Conservation (phyloP, 768 basidiomycete species). For the Lyophyllum atratum region DNA sequence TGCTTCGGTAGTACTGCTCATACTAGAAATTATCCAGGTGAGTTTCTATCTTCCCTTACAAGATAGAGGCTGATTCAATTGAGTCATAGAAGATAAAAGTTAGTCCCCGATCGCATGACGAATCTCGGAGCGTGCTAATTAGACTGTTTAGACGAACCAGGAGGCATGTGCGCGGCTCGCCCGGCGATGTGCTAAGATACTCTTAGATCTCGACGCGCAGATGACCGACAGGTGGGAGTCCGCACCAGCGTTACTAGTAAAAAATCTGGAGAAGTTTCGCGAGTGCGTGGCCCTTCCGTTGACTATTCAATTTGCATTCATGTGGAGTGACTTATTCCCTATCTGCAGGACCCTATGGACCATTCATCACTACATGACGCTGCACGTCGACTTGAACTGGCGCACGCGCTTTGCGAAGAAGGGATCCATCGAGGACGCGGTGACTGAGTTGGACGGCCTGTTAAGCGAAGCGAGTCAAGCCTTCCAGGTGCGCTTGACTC, state of each 20-base stretch:
- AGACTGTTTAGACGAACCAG: constrained; percentile 4
- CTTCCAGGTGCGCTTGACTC: constrained; percentile 12
- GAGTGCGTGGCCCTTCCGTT: constrained; percentile 1
- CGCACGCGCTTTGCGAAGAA: constrained; percentile 11
- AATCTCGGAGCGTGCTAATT: background rate
- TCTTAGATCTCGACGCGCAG: constrained; percentile 7
- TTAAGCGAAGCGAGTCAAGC: constrained; percentile 10
- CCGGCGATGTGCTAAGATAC: constrained; percentile 1
- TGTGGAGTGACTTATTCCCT: background rate
- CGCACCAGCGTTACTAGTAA: constrained; percentile 7
- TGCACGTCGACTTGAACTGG: constrained; percentile 13
- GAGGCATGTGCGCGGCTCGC: constrained; percentile 15
- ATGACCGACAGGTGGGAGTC: constrained; percentile 13
- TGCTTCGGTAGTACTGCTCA: constrained; percentile 9
- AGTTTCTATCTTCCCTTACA: background rate
- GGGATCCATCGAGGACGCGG: constrained; percentile 2
- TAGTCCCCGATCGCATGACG: background rate
- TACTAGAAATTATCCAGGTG: constrained; percentile 11
- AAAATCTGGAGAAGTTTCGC: constrained; percentile 15
- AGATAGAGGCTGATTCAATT: too few species aligned
- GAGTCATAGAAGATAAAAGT: constrained; percentile 8
- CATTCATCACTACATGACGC: constrained; percentile 6
- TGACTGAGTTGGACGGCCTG: constrained; percentile 10
- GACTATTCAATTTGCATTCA: background rate
- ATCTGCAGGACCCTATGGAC: constrained; percentile 9